Conservation (phyloP, 352 stramenopile species). For the Globisporangium nodosum region DNA sequence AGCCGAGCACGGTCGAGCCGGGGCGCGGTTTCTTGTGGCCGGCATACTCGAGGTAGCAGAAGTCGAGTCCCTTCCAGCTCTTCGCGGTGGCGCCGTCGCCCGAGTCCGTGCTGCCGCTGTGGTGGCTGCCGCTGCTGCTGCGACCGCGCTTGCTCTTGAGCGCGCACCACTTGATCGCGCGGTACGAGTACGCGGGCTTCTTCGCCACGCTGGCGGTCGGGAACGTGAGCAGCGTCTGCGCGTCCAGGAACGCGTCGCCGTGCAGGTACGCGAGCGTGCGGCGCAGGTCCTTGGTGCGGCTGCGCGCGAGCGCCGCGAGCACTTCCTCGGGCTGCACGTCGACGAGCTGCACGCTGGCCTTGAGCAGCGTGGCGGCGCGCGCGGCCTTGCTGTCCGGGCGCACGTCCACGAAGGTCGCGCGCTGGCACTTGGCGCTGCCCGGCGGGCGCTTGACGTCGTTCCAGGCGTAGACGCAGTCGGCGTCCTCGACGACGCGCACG, state of each 20-base stretch:
- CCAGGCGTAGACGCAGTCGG: conserved; percentile 72
- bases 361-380: conserved; percentile 45
- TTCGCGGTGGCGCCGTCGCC: not conserved
- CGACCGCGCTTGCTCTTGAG: conserved; percentile 18
- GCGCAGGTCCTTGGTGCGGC: conserved; percentile 50
- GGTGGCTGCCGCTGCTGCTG: not conserved
- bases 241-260: conserved; percentile 45
- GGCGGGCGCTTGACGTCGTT: conserved; percentile 22
- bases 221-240: conserved; percentile 69
- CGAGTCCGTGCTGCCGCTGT: not conserved
- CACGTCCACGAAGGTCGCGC: conserved; percentile 60
- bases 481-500: conserved; percentile 74
- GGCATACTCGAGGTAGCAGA: conserved; percentile 77
- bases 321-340: conserved; percentile 63
- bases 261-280: conserved; percentile 49
- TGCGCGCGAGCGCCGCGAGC: conserved; percentile 43
- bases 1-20: conserved; percentile 52
- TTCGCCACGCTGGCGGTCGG: conserved; percentile 33
- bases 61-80: conserved; percentile 30
- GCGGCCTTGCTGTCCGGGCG: conserved; percentile 31
- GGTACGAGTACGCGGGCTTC: conserved; percentile 49
- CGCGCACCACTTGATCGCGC: conserved; percentile 57
- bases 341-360: conserved; percentile 54
- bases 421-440: conserved; percentile 24
- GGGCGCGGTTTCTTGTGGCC: conserved; percentile 41